Percentiles rank a stretch among this genome's conserved stretches.
These are phyloP conservation scores for Podila minutissima DNA, from an alignment of 192 early-diverging fungal genomes.

Conservation along the genomic window DNA sequence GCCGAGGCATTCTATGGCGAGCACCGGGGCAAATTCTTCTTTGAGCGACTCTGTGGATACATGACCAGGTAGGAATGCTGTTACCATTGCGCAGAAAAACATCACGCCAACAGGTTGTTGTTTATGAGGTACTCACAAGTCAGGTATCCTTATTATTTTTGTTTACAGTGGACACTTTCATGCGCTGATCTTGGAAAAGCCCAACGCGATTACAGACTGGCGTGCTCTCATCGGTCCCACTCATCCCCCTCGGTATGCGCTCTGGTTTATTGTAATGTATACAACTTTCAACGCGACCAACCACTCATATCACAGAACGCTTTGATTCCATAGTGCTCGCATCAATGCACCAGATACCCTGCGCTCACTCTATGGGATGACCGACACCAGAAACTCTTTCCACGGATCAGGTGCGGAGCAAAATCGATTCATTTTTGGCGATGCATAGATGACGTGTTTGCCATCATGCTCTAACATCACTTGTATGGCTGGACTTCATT, in stretches of 20 bases:
- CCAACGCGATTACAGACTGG: slow-evolving; percentile 70
- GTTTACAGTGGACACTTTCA: slow-evolving; percentile 63
- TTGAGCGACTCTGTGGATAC: slow-evolving; percentile 73
- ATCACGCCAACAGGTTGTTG: too few species aligned
- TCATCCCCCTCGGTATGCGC: slow-evolving; percentile 66
- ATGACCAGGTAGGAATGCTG: slow-evolving; percentile 67
- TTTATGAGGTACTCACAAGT: too few species aligned
- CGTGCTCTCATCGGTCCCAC: slow-evolving; percentile 71
- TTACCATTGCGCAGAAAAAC: background rate
- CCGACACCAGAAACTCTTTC: slow-evolving; percentile 80
- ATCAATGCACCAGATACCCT: slow-evolving; percentile 61
- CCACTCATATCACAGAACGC: background rate
- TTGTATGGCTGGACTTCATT: background rate
- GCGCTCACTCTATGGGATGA: slow-evolving; percentile 72
- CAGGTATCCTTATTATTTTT: too few species aligned
- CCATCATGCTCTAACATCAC: background rate
- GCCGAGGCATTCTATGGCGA: slow-evolving; percentile 75
- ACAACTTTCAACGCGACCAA: background rate
- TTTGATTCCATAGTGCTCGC: slow-evolving; percentile 59
- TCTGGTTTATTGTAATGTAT: too few species aligned
- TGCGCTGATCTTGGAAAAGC: slow-evolving; percentile 66
- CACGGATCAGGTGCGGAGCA: slow-evolving; percentile 69
- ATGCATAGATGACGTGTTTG: background rate
- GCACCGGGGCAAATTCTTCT: slow-evolving; percentile 75
- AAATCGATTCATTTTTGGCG: slow-evolving; percentile 12